Conservation (phyloP, 2,329 filamentous ascomycete species). For the Calycina herbarum region DNA sequence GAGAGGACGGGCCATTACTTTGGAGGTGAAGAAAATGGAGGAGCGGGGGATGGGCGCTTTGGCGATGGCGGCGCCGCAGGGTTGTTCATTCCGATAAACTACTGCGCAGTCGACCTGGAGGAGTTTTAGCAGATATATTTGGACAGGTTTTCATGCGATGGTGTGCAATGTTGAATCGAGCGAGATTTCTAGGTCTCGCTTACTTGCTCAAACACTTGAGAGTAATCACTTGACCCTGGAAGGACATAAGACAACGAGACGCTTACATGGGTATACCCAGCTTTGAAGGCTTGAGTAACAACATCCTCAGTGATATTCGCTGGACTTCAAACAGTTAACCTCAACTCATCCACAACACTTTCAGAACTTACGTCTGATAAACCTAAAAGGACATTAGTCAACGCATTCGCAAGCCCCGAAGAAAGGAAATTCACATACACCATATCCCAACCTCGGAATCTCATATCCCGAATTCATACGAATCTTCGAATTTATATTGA, state of each 20-base stretch:
- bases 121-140: not conserved
- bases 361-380: constrained; percentile 41
- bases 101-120: constrained; percentile 57
- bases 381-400: constrained; percentile 33
- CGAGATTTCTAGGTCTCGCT: not conserved
- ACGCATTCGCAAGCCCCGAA: not conserved
- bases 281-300: constrained; percentile 54
- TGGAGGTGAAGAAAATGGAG: constrained; percentile 63
- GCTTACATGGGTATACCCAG: constrained; percentile 57
- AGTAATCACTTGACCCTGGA: not conserved
- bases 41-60: constrained; percentile 52
- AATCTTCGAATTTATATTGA: constrained; percentile 48
- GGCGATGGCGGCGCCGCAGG: constrained; percentile 53
- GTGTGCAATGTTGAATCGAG: not conserved
- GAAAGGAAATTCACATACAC: constrained; percentile 42
- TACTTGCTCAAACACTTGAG: not conserved
- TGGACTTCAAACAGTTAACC: constrained; percentile 44
- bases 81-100: constrained; percentile 57
- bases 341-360: not conserved
- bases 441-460: constrained; percentile 60
- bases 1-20: constrained; percentile 52
- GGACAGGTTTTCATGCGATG: not conserved
- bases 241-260: not conserved
- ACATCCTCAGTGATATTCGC: constrained; percentile 57
- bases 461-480: constrained; percentile 58